Conservation (phyloP, 805 yeast species). For the Lipomyces lipofer region DNA sequence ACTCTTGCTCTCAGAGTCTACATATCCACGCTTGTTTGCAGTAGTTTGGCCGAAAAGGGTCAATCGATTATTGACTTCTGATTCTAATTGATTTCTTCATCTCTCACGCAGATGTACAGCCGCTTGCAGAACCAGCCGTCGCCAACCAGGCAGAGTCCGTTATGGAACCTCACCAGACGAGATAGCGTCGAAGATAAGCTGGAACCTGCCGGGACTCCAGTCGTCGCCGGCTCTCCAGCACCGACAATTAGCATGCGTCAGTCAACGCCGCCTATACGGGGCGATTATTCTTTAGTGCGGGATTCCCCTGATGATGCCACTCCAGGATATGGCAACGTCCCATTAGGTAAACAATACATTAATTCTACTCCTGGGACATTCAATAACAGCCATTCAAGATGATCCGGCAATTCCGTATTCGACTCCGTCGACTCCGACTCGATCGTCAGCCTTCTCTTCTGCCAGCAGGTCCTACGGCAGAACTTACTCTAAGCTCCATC, state of each 20-base stretch:
- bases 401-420: constrained; percentile 30
- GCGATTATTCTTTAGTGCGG: neutral
- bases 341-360: neutral
- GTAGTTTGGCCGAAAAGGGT: too few relatives aligned
- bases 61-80: too few relatives aligned
- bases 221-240: neutral
- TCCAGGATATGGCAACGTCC: neutral
- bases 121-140: constrained; percentile 5
- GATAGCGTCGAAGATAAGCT: neutral
- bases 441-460: constrained; percentile 7
- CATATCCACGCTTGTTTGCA: too few relatives aligned
- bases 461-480: neutral
- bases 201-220: too few relatives aligned
- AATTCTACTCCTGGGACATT: neutral
- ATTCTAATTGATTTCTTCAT: too few relatives aligned
- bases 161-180: neutral
- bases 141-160: neutral
- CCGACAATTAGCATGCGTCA: neutral
- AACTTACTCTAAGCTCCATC: neutral
- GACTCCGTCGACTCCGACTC: constrained; percentile 27
- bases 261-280: constrained; percentile 1
- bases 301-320: too few relatives aligned
- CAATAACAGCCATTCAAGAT: constrained; percentile 4
- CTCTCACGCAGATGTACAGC: constrained; percentile 3
- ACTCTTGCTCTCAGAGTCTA: too few relatives aligned